A percentile compares a stretch with the other conserved stretches of the same genome.
Evolutionary conservation across 2,329 filamentous ascomycete species (phyloP).

Genomic region (Neopestalotiopsis clavispora): DNA sequence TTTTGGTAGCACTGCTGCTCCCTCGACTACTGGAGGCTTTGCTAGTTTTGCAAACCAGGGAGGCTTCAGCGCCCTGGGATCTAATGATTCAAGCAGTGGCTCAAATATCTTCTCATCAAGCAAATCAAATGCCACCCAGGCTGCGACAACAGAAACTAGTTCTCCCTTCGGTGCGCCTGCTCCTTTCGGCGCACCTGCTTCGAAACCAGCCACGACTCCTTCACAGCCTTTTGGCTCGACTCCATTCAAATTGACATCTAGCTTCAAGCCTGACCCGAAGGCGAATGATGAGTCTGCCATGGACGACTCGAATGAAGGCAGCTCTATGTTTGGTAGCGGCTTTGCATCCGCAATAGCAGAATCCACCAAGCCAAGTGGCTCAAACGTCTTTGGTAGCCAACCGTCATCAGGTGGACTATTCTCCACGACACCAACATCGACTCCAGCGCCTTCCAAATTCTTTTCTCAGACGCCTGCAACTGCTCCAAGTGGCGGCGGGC

Average conservation of each 20-base stretch:
- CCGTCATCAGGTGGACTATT: conserved; percentile 26
- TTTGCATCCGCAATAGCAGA: conserved; percentile 65
- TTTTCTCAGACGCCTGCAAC: conserved; percentile 43
- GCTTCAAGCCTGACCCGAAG: conserved; percentile 68
- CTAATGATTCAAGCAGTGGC: conserved; percentile 37
- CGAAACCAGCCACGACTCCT: conserved; percentile 40
- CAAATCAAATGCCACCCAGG: conserved; percentile 39
- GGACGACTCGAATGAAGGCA: conserved; percentile 43
- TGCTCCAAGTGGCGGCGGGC: conserved; percentile 30
- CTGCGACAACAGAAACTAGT: conserved; percentile 37
- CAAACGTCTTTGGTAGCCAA: conserved; percentile 33
- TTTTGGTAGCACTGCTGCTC: conserved; percentile 20
- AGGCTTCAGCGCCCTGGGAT: conserved; percentile 58
- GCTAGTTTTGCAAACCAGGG: conserved; percentile 57
- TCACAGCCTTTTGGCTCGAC: conserved; percentile 49
- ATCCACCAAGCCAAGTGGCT: conserved; percentile 41
- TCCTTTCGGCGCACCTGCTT: conserved; percentile 43
- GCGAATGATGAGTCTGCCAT: conserved; percentile 63
- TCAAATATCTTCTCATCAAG: conserved; percentile 45
- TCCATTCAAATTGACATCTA: conserved; percentile 70
- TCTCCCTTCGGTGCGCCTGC: conserved; percentile 44
- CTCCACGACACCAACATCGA: conserved; percentile 56
- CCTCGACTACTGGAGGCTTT: conserved; percentile 29
- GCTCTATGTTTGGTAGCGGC: conserved; percentile 62
- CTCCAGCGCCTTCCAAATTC: conserved; percentile 54